Base-by-base conservation (phyloP, 768 basidiomycete genomes). In the Trametes cubensis region DNA sequence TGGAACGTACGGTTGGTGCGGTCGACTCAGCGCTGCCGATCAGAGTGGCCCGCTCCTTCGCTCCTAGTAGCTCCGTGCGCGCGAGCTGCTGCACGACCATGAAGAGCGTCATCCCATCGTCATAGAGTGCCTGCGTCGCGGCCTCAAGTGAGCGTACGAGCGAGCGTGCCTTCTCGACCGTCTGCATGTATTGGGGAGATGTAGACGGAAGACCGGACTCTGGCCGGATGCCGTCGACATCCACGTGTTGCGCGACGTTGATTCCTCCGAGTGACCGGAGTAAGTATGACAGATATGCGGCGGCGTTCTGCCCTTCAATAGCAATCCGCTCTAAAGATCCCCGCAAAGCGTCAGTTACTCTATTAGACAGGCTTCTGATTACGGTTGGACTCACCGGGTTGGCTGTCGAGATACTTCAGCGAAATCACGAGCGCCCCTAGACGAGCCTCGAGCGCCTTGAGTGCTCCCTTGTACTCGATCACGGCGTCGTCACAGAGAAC, bases 201-300 rank as follows among this genome's bases (percentile, higher is more conserved):
- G 78, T 70, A 7, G 80, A 72, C 15, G 78, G 70, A 17, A 66
- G 62, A 11, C 76, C 77, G 1, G 79, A 75, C 28, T 84, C 81
- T 62, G 81, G 78, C 26, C 79, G 79, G 63, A 89, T 81, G 17
- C 88, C 89, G 66, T 94, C 90, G 60, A 95, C 84, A 70, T 95
- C 94, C 62, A 95, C 85, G 71, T 88, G 85, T 30, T 85, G 83
- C 20, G 92, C 92, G 55, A 95, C 74, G 72, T 94, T 87, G 62
- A 94, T 81, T 64, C 92, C 86, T 23, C 84, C 81, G 40, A 88
- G 79, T 51, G 83, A 80, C 13, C 76, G 71, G 28, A 94, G 75
- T 60, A 91, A 84, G 3, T 79, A 72, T 2, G 86, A 81, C 34
- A 93, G 73, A 54, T 83, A 79, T 0, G 82, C 77, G 34, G 90